phyloP scores from a whole-genome alignment of 257 asterid genomes.

The Anisodus acutangulus region DNA sequence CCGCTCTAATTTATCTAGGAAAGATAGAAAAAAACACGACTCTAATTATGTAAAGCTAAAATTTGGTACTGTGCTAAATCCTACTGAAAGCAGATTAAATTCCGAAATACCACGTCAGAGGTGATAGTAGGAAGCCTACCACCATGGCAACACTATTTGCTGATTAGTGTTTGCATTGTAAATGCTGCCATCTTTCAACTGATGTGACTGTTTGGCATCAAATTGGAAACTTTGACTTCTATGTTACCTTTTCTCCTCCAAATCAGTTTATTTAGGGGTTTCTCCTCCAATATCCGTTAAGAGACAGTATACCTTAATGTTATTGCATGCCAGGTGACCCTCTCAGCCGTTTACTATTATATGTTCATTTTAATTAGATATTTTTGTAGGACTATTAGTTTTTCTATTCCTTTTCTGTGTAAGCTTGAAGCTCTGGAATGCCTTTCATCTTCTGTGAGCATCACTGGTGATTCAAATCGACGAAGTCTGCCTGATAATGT shows the following conservation, averaged over 20 bases:
- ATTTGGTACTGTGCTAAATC: constrained; percentile 24
- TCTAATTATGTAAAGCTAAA: background rate
- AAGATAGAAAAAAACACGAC: background rate
- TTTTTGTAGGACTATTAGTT: constrained; percentile 32
- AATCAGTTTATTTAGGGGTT: background rate
- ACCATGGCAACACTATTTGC: background rate
- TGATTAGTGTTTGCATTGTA: constrained; percentile 8
- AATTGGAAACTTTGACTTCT: background rate
- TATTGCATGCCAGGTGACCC: constrained; percentile 17
- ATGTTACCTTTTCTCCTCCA: background rate
- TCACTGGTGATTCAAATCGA: constrained; percentile 53
- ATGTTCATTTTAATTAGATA: background rate
- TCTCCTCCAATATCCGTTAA: constrained; percentile 2
- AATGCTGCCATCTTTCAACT: background rate
- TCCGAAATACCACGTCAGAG: background rate
- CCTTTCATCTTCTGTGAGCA: constrained; percentile 61
- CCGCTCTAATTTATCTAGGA: background rate
- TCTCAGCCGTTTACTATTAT: background rate
- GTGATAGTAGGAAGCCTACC: background rate
- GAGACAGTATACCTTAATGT: constrained; percentile 16
- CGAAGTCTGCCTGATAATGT: constrained; percentile 54
- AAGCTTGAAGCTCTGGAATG: constrained; percentile 97
- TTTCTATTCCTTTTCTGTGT: constrained; percentile 32
- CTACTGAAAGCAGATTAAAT: constrained; percentile 13
- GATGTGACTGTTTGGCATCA: background rate